Base-by-base conservation (phyloP, 208 protist genomes). In the Leishmania tarentolae region DNA sequence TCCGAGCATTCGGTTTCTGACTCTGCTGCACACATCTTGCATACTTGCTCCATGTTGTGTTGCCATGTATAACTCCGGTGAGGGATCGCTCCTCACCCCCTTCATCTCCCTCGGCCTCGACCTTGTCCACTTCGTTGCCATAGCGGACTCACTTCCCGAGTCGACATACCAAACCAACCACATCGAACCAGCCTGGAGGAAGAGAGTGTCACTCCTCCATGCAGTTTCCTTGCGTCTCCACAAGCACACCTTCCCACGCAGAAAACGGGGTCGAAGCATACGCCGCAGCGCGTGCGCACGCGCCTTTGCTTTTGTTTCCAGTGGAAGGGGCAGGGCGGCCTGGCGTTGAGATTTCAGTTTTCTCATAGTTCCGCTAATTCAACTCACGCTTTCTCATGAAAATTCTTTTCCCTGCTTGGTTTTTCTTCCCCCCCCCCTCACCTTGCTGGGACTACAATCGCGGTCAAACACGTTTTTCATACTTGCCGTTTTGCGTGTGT, bases 1-100 rank as follows among this genome's bases (percentile, higher is more conserved):
- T 44, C 8, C 28, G 69, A 3, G 24, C 69, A 73, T 73, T 73
- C 15, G 46, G 66, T 46, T 21, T 53, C 44, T 35, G 44, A 53
- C n/a, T 40, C 69, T 44, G 69, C 69, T 73, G 42, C 31, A 63
- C 35, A 28, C 46, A 5, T 57, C 71, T 11, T 56, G 42, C 47
- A 52, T 35, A 61, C 19, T 40, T 35, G 46, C 31, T 76, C 13
- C 72, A 46, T 2, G n/a, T 76, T 76, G 72, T 61, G 47, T 73
- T 73, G 5, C n/a, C 52, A 76, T 76, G 72, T 76, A 76, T 76
- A 15, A 76, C 19, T 57, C n/a, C n/a, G 31, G 28, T 19, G 35
- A 31, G 72, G 5, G 72, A 13, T 40, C 17, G 72, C 17, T 11
- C 47, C 31, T 57, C 72, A 28, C 72, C 31, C 0, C n/a, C 19